Base-by-base conservation (phyloP, 352 stramenopile species). In the Globisporangium lucens region DNA sequence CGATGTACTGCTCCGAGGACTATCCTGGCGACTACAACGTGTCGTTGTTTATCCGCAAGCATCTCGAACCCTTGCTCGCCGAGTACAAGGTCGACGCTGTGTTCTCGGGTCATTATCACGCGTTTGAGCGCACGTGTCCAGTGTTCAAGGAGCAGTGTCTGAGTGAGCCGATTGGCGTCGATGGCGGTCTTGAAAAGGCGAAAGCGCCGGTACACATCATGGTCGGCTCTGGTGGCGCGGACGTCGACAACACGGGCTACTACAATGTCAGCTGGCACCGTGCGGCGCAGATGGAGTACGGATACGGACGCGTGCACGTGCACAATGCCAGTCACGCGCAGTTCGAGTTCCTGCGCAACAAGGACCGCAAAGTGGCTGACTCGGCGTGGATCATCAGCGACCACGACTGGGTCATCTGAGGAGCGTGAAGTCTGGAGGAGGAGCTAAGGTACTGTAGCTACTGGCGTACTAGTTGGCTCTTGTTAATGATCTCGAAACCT, bases 101-200 rank as follows among this genome's bases (percentile, higher is more conserved):
- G 58, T 68, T 98, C 27, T 81, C 88, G 15, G 95, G 93, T 9
- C 94, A 98, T 72, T 92, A 97, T 68, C 95, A 98, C 76, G 89
- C 82, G 9, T 98, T 98, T 66, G 82, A 98, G 52, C 82, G 93
- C 52, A 97, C 83, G 56, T 98, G 94, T 68, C 83, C 89, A n/a
- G 83, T 97, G 33, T 74, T 74, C 51, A 76, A 82, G 10, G 87
- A 84, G 6, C 83, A 88, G 58, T 97, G 91, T 68, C 81, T 75
- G 3, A 69, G 69, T 12, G 74, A 96, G 55, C 75, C 72, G 33
- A 73, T 82, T 15, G 29, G 29, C 12, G 27, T 12, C 15, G 29
- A 60, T 12, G 20, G 24, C 36, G 52, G 15, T 71, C 46, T 72
- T 20, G 72, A 67, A 12, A 75, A 71, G 17, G 59, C 56, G 1